Base-by-base conservation (phyloP, 768 basidiomycete genomes). In the Suillus spraguei region DNA sequence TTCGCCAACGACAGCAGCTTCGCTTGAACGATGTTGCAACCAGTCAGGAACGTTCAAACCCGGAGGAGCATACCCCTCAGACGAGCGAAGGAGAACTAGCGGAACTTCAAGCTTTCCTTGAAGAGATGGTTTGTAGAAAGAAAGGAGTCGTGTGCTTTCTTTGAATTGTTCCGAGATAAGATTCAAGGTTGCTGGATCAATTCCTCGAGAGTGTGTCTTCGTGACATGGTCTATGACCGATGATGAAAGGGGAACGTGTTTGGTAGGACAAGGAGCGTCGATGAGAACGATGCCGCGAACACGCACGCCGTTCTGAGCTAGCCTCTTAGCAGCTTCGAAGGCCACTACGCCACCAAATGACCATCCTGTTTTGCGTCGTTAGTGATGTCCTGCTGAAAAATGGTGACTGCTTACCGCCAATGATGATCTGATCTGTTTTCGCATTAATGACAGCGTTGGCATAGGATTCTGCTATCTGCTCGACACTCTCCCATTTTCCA, bases 341-440 rank as follows among this genome's bases (percentile, higher is more conserved):
- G 90, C 88, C 0, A 85, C 83, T 5, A 90, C 85, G 2, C 90
- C 90, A 14, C 90, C 90, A 65, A 92, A 89, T 3, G 90, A 92
- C 90, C 90, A 92, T 0, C 90, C 90, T 91, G 60, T 38, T 2
- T 11, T 56, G 38, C 55, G 0, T 24, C 38, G 17, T 56, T 39
- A 56, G 28, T 56, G 20, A 39, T 17, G 13, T 47, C 56, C 50
- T 74, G 70, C 46, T 61, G 50, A 9, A 41, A 4, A 14, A 68
- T 66, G 63, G 67, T 65, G 33, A 65, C 70, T 47, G 9, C 67
- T 52, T 50, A 73, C 32, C 13, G 67, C 71, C 44, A 39, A 56
- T 56, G 24, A 56, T 56, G 17, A 56, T 24, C 38, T 38, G 38
- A 24, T 56, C 24, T 22, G 38, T 8, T 39, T 22, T 56, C 35